phyloP scores from a whole-genome alignment of 345 rosid genomes.

The Dovyalis caffra region DNA sequence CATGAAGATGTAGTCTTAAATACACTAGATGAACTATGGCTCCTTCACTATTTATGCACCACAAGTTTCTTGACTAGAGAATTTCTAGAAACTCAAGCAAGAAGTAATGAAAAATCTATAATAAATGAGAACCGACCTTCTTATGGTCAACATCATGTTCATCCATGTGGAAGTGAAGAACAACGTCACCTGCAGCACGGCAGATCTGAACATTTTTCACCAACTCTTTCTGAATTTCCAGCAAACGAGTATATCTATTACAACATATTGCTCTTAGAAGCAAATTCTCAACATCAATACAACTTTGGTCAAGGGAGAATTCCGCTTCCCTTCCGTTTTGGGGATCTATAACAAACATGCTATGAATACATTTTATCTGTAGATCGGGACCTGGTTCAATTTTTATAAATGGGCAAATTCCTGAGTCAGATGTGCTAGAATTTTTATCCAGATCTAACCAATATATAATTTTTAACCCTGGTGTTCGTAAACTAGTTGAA shows the following conservation, averaged over 20 bases:
- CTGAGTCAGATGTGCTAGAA: slow-evolving; percentile 44
- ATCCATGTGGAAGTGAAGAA: slow-evolving; percentile 55
- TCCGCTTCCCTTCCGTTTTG: slow-evolving; percentile 76
- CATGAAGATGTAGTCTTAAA: not conserved
- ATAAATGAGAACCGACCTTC: slow-evolving; percentile 41
- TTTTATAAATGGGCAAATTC: slow-evolving; percentile 64
- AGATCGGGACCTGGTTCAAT: slow-evolving; percentile 88
- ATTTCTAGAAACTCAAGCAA: not conserved
- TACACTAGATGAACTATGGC: not conserved
- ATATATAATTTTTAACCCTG: slow-evolving; percentile 82
- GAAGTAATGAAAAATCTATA: not conserved
- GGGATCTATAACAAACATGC: slow-evolving; percentile 86
- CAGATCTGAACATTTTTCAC: slow-evolving; percentile 60
- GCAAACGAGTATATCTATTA: slow-evolving; percentile 84
- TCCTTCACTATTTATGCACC: not conserved
- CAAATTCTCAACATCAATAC: slow-evolving; percentile 89
- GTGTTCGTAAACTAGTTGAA: slow-evolving; percentile 67
- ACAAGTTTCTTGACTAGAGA: not conserved
- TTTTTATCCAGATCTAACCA: slow-evolving; percentile 83
- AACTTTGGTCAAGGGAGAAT: slow-evolving; percentile 73
- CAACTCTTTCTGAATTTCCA: slow-evolving; percentile 91
- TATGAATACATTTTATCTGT: slow-evolving; percentile 73
- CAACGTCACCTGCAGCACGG: slow-evolving; percentile 65
- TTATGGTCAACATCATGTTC: slow-evolving; percentile 47
- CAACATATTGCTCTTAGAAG: slow-evolving; percentile 85